Evolutionary conservation across 768 basidiomycete species (phyloP), one percentile per base, ranked within the genome.

Genomic region (Rubroboletus satanas): DNA sequence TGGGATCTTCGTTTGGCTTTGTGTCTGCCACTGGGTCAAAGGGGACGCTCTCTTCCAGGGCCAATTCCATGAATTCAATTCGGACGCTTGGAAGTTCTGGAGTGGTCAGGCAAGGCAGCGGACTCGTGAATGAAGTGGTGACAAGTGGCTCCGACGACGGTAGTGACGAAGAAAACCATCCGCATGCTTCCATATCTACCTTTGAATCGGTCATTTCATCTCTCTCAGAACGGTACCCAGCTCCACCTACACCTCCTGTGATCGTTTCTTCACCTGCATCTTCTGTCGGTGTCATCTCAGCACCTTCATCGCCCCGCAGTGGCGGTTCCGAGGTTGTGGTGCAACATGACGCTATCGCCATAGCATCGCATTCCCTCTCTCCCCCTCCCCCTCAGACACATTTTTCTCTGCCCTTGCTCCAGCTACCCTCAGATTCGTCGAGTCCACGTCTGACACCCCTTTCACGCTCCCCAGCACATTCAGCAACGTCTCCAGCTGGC

Each of bases 161-260:
- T 5, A 23, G 45, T 21, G 41, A 49, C 21, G 46, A 51, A 18
- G 56, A 56, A 17, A 15, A 38, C 15, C 26, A 54, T 17, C 49
- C 48, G 11, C 37, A 17, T 15, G 37, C 45, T 17, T 49, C 54
- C 14, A 21, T 37, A 0, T 26, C 63, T n/a, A 28, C 45, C 37
- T 46, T 55, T 29, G 55, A 0, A 15, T 62, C 62, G 1, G 8
- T 57, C 31, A 36, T 70, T n/a, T 60, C 62, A 2, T 70, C 69
- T 17, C 62, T 70, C 8, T 70, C 69, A 7, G 66, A 70, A 38
- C 64, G 69, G 14, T 70, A 70, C 48, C 70, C 69, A 14, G 64
- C 61, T 8, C 61, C 70, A 12, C 60, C 58, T 5, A 62, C 70
- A 1, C 65, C 70, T 0, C 69, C 70, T 3, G 58, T 71, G 1